Conservation (phyloP, 2,329 filamentous ascomycete genomes). For the Exophiala lecanii-corni region DNA sequence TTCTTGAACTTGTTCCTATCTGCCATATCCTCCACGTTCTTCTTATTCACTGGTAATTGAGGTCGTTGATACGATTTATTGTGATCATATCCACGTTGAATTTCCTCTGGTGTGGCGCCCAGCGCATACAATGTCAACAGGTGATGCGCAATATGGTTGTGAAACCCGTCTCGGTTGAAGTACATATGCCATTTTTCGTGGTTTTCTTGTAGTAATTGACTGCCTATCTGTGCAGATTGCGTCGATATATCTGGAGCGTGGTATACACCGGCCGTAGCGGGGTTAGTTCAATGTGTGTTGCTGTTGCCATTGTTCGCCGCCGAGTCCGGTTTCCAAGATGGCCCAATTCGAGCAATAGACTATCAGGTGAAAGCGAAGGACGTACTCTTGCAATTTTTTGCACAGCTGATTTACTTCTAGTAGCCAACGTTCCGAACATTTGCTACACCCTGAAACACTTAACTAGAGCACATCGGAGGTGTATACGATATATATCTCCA, state of each 20-base stretch:
- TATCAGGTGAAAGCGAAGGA: too few relatives aligned
- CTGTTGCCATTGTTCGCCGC: constrained; percentile 43
- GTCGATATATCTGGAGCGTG: constrained; percentile 39
- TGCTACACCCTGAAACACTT: too few relatives aligned
- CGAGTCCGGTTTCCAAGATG: too few relatives aligned
- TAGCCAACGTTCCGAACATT: not conserved
- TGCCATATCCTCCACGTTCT: constrained; percentile 52
- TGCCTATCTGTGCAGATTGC: constrained; percentile 58
- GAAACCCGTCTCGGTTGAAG: constrained; percentile 70
- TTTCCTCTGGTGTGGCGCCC: constrained; percentile 52
- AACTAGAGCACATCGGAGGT: too few relatives aligned
- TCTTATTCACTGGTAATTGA: constrained; percentile 43
- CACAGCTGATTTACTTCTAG: not conserved
- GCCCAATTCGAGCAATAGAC: too few relatives aligned
- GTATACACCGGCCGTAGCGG: constrained; percentile 43
- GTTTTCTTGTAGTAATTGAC: constrained; percentile 70
- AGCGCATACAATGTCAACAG: constrained; percentile 48
- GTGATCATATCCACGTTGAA: constrained; percentile 60
- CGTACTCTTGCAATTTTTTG: too few relatives aligned
- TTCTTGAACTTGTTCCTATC: constrained; percentile 53
- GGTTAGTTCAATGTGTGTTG: constrained; percentile 43
- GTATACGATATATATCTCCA: too few relatives aligned
- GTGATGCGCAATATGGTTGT: constrained; percentile 44
- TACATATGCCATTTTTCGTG: constrained; percentile 70
- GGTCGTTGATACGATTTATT: constrained; percentile 66